A percentile compares a stretch with the other conserved stretches of the same genome.
Conservation (phyloP, 352 stramenopile species). For the Poterioochromonas sp. region DNA sequence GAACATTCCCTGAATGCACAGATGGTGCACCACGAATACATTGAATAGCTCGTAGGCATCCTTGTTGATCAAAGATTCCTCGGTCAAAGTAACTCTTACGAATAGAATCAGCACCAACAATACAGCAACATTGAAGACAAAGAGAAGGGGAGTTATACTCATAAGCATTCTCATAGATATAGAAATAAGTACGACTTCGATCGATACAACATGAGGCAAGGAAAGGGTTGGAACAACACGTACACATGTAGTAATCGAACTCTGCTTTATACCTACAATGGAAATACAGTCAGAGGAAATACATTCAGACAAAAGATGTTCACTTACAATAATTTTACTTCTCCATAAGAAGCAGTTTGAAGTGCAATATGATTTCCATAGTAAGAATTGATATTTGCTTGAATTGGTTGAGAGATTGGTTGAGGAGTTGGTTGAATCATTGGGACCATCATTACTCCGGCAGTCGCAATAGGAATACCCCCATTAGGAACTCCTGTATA, state of each 20-base stretch:
- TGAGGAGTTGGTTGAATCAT: too few relatives aligned
- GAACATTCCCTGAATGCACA: neutral
- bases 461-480: too few relatives aligned
- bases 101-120: neutral
- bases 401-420: too few relatives aligned
- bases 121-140: neutral
- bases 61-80: conserved; percentile 3
- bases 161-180: conserved; percentile 19
- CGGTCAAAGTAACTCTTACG: conserved; percentile 13
- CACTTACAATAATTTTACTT: neutral
- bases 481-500: too few relatives aligned
- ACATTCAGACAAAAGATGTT: neutral
- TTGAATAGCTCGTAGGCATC: neutral
- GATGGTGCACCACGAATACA: neutral
- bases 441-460: too few relatives aligned
- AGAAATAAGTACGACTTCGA: neutral
- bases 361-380: neutral
- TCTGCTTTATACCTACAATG: neutral
- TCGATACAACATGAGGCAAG: neutral
- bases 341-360: neutral
- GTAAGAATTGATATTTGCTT: too few relatives aligned
- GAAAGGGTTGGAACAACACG: neutral
- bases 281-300: neutral
- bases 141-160: neutral
- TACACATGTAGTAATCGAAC: neutral